Conservation (phyloP, 2,329 filamentous ascomycete genomes). For the Paraphaeosphaeria sporulosa region DNA sequence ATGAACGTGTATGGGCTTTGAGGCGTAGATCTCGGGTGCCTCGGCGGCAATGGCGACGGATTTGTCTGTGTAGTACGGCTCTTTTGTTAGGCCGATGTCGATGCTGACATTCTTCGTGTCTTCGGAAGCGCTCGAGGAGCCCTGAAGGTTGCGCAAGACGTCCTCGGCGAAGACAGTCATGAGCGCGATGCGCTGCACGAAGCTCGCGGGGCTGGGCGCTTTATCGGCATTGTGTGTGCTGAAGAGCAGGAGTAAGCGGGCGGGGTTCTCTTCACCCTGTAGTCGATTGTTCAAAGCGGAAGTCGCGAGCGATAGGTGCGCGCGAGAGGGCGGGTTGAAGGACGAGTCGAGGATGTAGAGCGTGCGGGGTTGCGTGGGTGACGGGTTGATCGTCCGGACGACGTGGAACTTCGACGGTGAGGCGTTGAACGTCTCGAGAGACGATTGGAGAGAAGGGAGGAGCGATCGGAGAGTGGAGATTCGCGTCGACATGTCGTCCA, state of each 20-base stretch:
- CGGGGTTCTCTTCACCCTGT: slow-evolving; percentile 45
- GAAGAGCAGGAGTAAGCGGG: slow-evolving; percentile 65
- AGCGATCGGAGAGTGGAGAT: slow-evolving; percentile 35
- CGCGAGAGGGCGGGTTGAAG: slow-evolving; percentile 70
- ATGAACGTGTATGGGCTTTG: slow-evolving; percentile 65
- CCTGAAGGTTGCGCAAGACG: slow-evolving; percentile 36
- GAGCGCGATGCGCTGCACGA: slow-evolving; percentile 72
- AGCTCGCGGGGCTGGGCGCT: slow-evolving; percentile 70
- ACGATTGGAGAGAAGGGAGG: slow-evolving; percentile 43
- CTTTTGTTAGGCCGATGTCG: slow-evolving; percentile 75
- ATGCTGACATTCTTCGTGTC: slow-evolving; percentile 42
- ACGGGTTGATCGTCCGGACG: slow-evolving; percentile 45
- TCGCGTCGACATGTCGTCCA: slow-evolving; percentile 39
- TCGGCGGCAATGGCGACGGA: slow-evolving; percentile 63
- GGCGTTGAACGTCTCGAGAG: slow-evolving; percentile 41
- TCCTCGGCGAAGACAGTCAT: slow-evolving; percentile 74
- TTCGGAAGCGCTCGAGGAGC: not conserved
- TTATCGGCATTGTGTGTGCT: slow-evolving; percentile 73
- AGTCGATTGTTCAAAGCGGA: slow-evolving; percentile 57
- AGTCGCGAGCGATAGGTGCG: slow-evolving; percentile 64
- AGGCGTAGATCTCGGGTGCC: slow-evolving; percentile 44
- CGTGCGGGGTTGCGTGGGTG: slow-evolving; percentile 45
- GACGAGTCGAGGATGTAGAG: slow-evolving; percentile 72
- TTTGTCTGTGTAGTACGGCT: slow-evolving; percentile 79
- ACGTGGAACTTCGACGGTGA: slow-evolving; percentile 46